Evolutionary conservation across 306 rosid genomes (phyloP), one percentile per base, ranked within the genome.

Genomic region (Sophora flavescens): DNA sequence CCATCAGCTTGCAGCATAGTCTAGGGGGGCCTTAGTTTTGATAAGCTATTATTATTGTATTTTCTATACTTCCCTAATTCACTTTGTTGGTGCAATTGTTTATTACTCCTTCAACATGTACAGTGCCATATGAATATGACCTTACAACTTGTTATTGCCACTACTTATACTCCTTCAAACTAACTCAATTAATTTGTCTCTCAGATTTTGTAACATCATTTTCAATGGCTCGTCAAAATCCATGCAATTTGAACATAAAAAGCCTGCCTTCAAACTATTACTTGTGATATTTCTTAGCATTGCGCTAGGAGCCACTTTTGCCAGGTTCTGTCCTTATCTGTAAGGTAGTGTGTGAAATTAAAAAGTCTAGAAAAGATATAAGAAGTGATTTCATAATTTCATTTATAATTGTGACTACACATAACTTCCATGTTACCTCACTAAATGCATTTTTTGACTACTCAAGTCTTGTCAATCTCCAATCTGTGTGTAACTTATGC

Each of bases 41-140:
- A 45, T 62, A 32, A 47, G 16, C 39, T 50, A 38, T 59, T 50
- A 38, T 59, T 70, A 66, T 50, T 67, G 61, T 74, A 75, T 60
- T 38, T 48, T 53, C 12, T 75, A 33, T 32, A 32, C 17, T 47
- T 28, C 70, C 59, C 12, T n/a, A n/a, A 9, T 35, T 45, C 32
- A 79, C 0, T 58, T 69, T 57, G 73, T 56, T 66, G 48, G 56
- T 75, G 70, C 51, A 48, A 32, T 59, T 74, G 14, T 42, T 73
- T 68, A 56, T 60, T 76, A 33, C 42, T 72, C 33, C 53, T 71
- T 79, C 63, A 70, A 61, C 54, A 70, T 26, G 77, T 36, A 54
- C 42, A 79, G 57, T 42, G 68, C 42, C 75, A 57, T 68, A 60
- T 28, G 86, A 82, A 66, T 77, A 58, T 77, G 72, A 77, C 86